These are phyloP conservation scores for Heracleum sosnowskyi DNA, from an alignment of 129 eudicot species.

Conservation along the genomic window DNA sequence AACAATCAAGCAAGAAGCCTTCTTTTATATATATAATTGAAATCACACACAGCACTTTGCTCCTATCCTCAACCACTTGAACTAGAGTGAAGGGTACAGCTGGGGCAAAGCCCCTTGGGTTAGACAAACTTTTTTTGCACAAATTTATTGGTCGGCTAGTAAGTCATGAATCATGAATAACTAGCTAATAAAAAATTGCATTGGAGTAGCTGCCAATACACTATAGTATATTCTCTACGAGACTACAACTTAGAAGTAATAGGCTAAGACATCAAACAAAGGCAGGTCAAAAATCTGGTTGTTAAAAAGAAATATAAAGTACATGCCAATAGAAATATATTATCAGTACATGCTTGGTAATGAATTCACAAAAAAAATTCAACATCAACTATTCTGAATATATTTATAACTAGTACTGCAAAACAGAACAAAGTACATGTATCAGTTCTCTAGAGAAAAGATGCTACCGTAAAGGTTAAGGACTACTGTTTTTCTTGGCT, in stretches of 20 bases:
- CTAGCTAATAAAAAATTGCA: not conserved
- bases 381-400: not conserved
- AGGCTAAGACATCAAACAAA: not conserved
- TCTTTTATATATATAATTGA: not conserved
- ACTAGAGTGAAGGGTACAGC: not conserved
- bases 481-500: not conserved
- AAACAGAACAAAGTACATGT: not conserved
- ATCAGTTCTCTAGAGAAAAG: not conserved
- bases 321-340: not conserved
- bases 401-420: not conserved
- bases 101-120: not conserved
- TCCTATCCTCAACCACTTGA: not conserved
- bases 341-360: not conserved
- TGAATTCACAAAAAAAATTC: not conserved
- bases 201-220: not conserved
- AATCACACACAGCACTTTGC: not conserved
- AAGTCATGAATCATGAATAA: not conserved
- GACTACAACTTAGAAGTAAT: not conserved
- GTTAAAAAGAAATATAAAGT: not conserved
- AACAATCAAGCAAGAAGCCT: not conserved
- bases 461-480: not conserved
- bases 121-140: not conserved
- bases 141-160: not conserved
- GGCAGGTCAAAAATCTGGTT: not conserved
- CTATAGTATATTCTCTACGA: not conserved